Base-by-base conservation (phyloP, 2,329 filamentous ascomycete genomes). In the Hypoxylon sp. region DNA sequence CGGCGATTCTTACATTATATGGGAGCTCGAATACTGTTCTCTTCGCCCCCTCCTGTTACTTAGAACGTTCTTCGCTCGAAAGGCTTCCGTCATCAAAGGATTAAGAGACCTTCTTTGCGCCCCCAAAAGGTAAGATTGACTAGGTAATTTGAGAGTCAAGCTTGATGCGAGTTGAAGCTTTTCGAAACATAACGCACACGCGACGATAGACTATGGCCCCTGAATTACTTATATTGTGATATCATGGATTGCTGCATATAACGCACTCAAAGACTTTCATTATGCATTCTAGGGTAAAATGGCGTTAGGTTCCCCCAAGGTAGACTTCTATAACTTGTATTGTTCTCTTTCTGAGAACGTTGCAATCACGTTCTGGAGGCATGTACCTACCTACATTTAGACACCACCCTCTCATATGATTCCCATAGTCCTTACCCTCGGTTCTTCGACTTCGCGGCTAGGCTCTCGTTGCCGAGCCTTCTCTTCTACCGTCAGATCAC, bases 401-500 rank as follows among this genome's bases (percentile, higher is more conserved):
- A 44, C 5, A 26, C n/a, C 11, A 32, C 22, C 18, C 26, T 16
- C 38, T 32, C 38, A 11, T 12, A 14, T 6, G 24, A 18, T 16
- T 9, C n/a, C 14, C 36, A 11, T 11, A 8, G 16, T 28, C 2
- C 18, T 22, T 40, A 14, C 11, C 33, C 14, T 18, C 16, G 22
- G n/a, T 28, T 9, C 32, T 28, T 40, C 49, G 18, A 24, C 28
- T 52, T 52, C 36, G 4, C 14, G 22, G 8, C 14, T 40, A 53
- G 57, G 30, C 30, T 53, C 49, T 14, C 28, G 42, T 64, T 64
- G 42, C n/a, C 18, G 61, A 20, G 55, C 55, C 9, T 63, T 66
- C 24, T 89, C 87, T 69, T 89, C 87, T 3, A 81, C 79, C 0
- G 87, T 89, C 73, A 87, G 70, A 61, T 86, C 85, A 70, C 85